Percentiles rank a stretch among this genome's conserved stretches.
These are phyloP conservation scores for Glaciozyma antarctica DNA, from an alignment of 768 basidiomycete species.

Conservation along the genomic window DNA sequence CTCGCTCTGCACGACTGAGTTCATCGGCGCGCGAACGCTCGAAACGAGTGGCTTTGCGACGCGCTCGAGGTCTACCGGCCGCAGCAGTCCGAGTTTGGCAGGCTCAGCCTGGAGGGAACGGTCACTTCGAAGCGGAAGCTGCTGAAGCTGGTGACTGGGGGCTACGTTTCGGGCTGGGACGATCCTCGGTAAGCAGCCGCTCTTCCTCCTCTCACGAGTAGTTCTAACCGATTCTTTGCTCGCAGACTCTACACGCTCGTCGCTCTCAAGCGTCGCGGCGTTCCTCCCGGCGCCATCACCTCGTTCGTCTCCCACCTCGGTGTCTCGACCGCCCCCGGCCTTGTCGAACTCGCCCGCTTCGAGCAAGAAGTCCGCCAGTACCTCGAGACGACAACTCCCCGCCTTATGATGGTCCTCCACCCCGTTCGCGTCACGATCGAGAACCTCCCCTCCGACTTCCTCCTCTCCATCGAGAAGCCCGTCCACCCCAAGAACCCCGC, in stretches of 20 bases:
- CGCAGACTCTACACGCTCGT: conserved; percentile 75
- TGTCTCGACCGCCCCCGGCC: conserved; percentile 72
- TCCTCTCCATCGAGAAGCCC: conserved; percentile 74
- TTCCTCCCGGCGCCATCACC: conserved; percentile 91
- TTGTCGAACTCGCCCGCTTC: conserved; percentile 78
- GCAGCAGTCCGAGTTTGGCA: conserved; percentile 90
- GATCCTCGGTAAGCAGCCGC: conserved; percentile 57
- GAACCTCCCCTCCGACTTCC: conserved; percentile 78
- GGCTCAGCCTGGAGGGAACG: conserved; percentile 84
- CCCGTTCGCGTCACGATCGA: conserved; percentile 86
- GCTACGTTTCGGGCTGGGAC: conserved; percentile 85
- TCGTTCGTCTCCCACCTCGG: conserved; percentile 91
- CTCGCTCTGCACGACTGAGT: conserved; percentile 92
- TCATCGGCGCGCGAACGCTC: conserved; percentile 90
- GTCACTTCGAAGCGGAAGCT: conserved; percentile 97
- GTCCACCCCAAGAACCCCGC: conserved; percentile 87
- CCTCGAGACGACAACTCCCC: conserved; percentile 75
- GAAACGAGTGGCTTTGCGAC: conserved; percentile 99
- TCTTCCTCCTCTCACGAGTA: not conserved
- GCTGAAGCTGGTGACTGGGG: conserved; percentile 69
- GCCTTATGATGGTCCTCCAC: conserved; percentile 79
- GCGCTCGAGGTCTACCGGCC: conserved; percentile 96
- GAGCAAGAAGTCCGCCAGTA: conserved; percentile 81
- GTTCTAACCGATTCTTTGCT: not conserved
- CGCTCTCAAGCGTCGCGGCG: conserved; percentile 83